phyloP scores from a whole-genome alignment of 805 yeast genomes.

The Wickerhamiella musiphila region DNA sequence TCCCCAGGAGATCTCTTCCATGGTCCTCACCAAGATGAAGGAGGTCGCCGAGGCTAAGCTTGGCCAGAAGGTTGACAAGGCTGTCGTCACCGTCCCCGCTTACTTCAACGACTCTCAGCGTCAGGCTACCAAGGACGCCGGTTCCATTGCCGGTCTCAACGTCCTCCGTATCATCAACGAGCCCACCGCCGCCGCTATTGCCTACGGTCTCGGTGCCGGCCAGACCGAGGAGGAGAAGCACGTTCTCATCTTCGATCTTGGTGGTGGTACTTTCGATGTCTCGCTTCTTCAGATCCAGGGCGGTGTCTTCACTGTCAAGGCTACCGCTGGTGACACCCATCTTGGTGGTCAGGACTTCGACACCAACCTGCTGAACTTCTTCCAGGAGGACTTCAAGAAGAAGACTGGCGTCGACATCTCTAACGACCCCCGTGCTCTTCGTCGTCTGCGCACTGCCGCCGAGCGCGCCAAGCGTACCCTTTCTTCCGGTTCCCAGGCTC shows the following conservation, averaged over 20 bases:
- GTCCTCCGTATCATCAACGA: slow-evolving; percentile 75
- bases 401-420: slow-evolving; percentile 87
- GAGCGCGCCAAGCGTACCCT: slow-evolving; percentile 98
- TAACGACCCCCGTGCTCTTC: slow-evolving; percentile 81
- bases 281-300: slow-evolving; percentile 81
- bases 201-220: slow-evolving; percentile 90
- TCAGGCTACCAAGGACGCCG: slow-evolving; percentile 84
- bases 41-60: slow-evolving; percentile 70
- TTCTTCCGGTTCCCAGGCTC: slow-evolving; percentile 90
- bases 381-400: slow-evolving; percentile 87
- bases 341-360: slow-evolving; percentile 99
- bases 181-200: slow-evolving; percentile 95
- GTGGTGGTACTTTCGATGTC: slow-evolving; percentile 98
- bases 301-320: slow-evolving; percentile 93
- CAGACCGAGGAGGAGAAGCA: slow-evolving; percentile 68
- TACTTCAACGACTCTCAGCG: slow-evolving; percentile 80
- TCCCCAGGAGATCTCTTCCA: slow-evolving; percentile 89
- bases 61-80: slow-evolving; percentile 65
- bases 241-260: slow-evolving; percentile 82
- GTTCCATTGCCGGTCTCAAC: slow-evolving; percentile 70
- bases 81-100: slow-evolving; percentile 77
- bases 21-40: slow-evolving; percentile 83
- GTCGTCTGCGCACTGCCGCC: slow-evolving; percentile 97
- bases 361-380: slow-evolving; percentile 84
- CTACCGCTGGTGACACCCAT: slow-evolving; percentile 98